Evolutionary conservation across 106 monocot genomes (phyloP).

Genomic region (Platanthera guangdongensis): DNA sequence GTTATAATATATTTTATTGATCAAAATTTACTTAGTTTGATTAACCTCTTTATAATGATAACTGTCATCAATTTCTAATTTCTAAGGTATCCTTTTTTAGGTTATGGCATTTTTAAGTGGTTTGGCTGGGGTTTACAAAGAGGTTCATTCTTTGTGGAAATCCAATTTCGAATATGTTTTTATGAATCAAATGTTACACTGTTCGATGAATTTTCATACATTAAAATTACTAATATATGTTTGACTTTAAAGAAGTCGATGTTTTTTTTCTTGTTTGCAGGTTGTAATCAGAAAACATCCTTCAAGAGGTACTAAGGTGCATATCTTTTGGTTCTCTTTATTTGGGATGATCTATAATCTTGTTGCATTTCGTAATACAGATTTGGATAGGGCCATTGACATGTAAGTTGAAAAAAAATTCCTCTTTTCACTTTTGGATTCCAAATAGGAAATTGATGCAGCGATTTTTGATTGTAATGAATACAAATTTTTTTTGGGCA

Average conservation of each 20-base stretch:
- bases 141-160: conserved; percentile 32
- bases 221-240: too few species aligned
- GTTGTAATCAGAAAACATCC: conserved; percentile 89
- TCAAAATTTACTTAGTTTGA: too few species aligned
- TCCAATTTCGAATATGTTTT: not conserved
- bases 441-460: too few species aligned
- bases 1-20: not conserved
- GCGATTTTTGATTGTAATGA: too few species aligned
- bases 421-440: not conserved
- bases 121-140: conserved; percentile 93
- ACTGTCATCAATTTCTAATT: too few species aligned
- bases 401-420: conserved; percentile 12
- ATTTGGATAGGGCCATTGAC: conserved; percentile 81
- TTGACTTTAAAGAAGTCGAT: too few species aligned
- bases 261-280: conserved; percentile 22
- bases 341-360: conserved; percentile 92
- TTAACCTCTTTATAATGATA: too few species aligned
- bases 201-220: too few species aligned
- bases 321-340: conserved; percentile 91
- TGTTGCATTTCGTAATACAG: conserved; percentile 70
- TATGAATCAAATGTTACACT: not conserved
- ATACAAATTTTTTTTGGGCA: not conserved
- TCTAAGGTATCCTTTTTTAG: conserved; percentile 18
- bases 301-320: conserved; percentile 96
- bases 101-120: conserved; percentile 96